phyloP scores from a whole-genome alignment of 1,139 yeast genomes.

The Kodamaea sp. region DNA sequence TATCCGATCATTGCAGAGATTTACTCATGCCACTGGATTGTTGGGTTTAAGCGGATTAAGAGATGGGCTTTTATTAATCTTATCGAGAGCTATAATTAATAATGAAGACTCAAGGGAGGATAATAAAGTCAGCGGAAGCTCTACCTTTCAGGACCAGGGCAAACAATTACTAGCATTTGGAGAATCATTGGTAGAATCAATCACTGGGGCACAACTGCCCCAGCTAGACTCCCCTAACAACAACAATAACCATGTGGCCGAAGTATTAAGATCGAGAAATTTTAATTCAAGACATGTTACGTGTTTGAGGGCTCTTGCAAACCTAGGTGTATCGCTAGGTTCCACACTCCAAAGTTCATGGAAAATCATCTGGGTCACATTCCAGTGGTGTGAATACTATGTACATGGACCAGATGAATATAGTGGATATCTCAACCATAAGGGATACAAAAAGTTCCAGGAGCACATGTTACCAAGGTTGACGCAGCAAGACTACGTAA shows the following conservation, averaged over 20 bases:
- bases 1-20: constrained; percentile 73
- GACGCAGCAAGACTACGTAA: constrained; percentile 46
- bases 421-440: constrained; percentile 23
- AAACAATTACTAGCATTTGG: constrained; percentile 52
- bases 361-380: constrained; percentile 64
- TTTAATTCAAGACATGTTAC: constrained; percentile 66
- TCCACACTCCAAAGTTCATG: constrained; percentile 68
- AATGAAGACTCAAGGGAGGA: constrained; percentile 28
- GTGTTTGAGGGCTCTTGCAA: constrained; percentile 77
- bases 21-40: constrained; percentile 83
- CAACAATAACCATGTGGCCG: constrained; percentile 2
- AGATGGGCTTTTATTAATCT: constrained; percentile 58
- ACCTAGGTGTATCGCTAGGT: constrained; percentile 78
- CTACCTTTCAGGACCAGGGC: constrained; percentile 26
- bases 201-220: constrained; percentile 24
- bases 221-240: constrained; percentile 3
- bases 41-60: constrained; percentile 56
- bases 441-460: constrained; percentile 18
- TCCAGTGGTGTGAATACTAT: constrained; percentile 74
- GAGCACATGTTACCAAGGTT: constrained; percentile 29
- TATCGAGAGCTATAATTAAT: constrained; percentile 56
- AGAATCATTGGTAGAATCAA: constrained; percentile 61
- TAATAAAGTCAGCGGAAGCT: constrained; percentile 6
- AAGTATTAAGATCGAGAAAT: constrained; percentile 31
- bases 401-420: constrained; percentile 61